Base-by-base conservation (phyloP, 768 basidiomycete genomes). In the Royoungia palumana region DNA sequence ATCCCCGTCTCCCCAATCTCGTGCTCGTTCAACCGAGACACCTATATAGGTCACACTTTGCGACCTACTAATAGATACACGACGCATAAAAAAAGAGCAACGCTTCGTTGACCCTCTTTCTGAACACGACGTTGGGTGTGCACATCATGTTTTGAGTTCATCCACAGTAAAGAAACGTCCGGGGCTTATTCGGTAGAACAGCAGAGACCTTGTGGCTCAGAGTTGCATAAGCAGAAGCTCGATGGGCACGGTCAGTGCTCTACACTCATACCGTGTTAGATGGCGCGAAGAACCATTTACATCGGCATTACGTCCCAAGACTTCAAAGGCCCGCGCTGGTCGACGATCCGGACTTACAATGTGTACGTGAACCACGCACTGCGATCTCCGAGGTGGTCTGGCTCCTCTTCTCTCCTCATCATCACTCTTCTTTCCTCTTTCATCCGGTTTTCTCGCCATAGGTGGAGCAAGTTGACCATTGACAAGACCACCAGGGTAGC, bases 321-420 rank as follows among this genome's bases (percentile, higher is more conserved):
- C n/a, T n/a, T n/a, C n/a, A n/a, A n/a, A n/a, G n/a, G n/a, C n/a
- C n/a, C n/a, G n/a, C n/a, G n/a, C n/a, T n/a, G n/a, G 25, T 27
- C 30, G 30, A 30, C 30, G 30, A 30, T 14, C 13, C 5, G 13
- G 14, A 30, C 11, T 48, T 68, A 80, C 20, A 80, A 49, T 19
- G 60, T 76, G 54, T 82, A 81, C 20, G 72, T 62, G 55, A 79
- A 82, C 80, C 80, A 82, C 2, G 79, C 80, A 47, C 76, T 78
- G 43, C 61, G 62, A 58, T 82, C 79, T 6, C 80, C 80, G 35
- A 80, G 60, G 1, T 67, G 70, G 4, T 65, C 60, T 1, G 60
- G 56, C 55, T 81, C 81, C 7, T 75, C 67, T 11, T 59, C 61
- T 38, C 63, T 65, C 6, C 45, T 47, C 46, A 62, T 64, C 17